These are phyloP conservation scores for Trichoderma pleuroti DNA, from an alignment of 2,329 filamentous ascomycete species.

Conservation along the genomic window DNA sequence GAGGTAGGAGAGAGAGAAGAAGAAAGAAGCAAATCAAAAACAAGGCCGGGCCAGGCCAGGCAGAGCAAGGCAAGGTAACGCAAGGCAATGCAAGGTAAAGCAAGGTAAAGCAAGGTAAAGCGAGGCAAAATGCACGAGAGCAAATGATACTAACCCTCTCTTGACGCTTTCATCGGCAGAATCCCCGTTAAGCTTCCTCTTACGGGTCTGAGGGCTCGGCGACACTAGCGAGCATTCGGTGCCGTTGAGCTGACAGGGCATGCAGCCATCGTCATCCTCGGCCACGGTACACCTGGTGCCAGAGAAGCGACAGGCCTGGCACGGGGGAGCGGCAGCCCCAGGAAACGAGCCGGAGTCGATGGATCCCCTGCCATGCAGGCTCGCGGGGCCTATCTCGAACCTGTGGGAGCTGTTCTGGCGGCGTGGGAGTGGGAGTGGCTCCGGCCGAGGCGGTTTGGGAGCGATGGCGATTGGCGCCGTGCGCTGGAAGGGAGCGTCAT, in stretches of 20 bases:
- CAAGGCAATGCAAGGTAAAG: background rate
- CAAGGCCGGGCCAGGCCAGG: background rate
- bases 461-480: conserved; percentile 65
- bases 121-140: conserved; percentile 15
- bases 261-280: conserved; percentile 71
- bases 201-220: conserved; percentile 67
- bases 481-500: conserved; percentile 51
- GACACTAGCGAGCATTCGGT: conserved; percentile 76
- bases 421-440: conserved; percentile 40
- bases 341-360: conserved; percentile 45
- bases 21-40: conserved; percentile 2
- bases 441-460: conserved; percentile 51
- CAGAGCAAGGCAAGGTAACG: background rate
- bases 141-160: conserved; percentile 61
- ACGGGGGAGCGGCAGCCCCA: conserved; percentile 50
- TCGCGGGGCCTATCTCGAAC: conserved; percentile 48
- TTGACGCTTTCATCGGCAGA: conserved; percentile 60
- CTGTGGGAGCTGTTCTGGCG: conserved; percentile 47
- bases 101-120: background rate
- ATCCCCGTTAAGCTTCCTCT: conserved; percentile 71
- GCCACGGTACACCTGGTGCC: conserved; percentile 72
- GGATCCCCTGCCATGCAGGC: conserved; percentile 51
- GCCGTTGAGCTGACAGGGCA: conserved; percentile 73
- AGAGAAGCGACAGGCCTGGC: conserved; percentile 70
- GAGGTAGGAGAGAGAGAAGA: too few species aligned